These are phyloP conservation scores for Globisporangium irregulare DNA, from an alignment of 352 stramenopile species.

Conservation along the genomic window DNA sequence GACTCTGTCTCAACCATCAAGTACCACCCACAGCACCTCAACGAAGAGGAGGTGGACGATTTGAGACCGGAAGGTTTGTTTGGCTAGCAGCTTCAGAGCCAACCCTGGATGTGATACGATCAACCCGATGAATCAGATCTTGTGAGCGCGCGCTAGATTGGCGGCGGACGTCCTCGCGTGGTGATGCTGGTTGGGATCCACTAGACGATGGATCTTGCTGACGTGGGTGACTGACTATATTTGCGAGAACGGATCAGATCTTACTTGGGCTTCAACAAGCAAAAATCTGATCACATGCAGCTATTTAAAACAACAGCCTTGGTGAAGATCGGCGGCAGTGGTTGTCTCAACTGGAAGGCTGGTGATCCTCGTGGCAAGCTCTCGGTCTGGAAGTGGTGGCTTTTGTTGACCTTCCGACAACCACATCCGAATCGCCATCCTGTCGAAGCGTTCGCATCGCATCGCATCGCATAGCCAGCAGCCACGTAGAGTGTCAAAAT, in stretches of 20 bases:
- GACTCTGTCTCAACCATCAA: neutral
- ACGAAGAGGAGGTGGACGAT: neutral
- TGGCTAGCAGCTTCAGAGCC: neutral
- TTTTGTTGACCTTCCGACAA: neutral
- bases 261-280: neutral
- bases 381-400: neutral
- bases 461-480: neutral
- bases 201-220: neutral
- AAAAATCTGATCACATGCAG: neutral
- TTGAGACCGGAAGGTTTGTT: neutral
- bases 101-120: neutral
- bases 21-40: neutral
- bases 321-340: neutral
- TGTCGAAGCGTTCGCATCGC: neutral
- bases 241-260: neutral
- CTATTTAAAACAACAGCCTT: neutral
- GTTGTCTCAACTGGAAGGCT: neutral
- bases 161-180: conserved; percentile 3
- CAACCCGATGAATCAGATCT: neutral
- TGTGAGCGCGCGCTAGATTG: neutral
- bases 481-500: neutral
- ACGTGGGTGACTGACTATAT: neutral
- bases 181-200: neutral
- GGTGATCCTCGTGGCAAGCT: neutral
- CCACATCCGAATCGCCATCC: neutral